Conservation (phyloP, 2,329 filamentous ascomycete species). For the Monosporascus sp. region DNA sequence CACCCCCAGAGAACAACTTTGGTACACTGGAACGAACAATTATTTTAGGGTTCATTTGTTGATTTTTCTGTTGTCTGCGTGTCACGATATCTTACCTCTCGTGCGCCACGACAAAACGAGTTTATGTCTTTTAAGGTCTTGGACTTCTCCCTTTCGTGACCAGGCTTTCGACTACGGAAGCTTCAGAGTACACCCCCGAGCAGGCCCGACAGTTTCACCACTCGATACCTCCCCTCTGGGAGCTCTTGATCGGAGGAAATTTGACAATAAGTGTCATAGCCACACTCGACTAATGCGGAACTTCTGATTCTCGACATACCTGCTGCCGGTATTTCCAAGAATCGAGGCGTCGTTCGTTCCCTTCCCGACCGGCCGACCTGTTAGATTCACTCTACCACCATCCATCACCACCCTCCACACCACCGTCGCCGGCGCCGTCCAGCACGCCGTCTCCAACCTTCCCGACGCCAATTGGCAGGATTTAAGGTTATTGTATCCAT, state of each 20-base stretch:
- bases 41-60: background rate
- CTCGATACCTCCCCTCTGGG: background rate
- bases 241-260: background rate
- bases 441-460: background rate
- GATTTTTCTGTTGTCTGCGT: background rate
- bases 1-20: background rate
- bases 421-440: background rate
- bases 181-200: background rate
- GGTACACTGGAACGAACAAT: background rate
- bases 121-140: constrained; percentile 1
- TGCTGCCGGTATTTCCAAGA: too few relatives aligned
- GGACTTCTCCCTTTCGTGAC: background rate
- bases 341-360: background rate
- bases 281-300: background rate
- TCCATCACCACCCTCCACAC: background rate
- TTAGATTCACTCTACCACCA: background rate
- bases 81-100: constrained; percentile 2
- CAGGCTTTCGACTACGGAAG: background rate
- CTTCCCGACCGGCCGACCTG: background rate
- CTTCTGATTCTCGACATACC: background rate
- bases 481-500: background rate
- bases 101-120: constrained; percentile 8
- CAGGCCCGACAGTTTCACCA: background rate
- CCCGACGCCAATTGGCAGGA: background rate
- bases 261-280: background rate